Evolutionary conservation across 345 rosid genomes (phyloP).

Genomic region (Eucalyptus virginea): DNA sequence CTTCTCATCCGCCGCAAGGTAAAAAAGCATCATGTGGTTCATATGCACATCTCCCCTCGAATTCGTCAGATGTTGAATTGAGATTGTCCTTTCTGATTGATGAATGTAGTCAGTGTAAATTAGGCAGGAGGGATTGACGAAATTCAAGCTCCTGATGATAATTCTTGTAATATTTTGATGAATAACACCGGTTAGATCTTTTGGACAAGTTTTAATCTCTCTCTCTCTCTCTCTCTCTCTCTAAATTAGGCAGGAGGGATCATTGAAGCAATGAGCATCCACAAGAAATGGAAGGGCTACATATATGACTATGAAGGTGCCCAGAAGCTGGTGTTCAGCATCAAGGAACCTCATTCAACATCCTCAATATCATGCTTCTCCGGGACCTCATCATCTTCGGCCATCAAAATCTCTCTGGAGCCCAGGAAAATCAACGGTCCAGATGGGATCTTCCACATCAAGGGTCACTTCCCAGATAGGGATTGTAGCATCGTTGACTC

Average conservation of each 20-base stretch:
- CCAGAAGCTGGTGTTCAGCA: slow-evolving; percentile 48
- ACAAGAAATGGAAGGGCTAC: slow-evolving; percentile 73
- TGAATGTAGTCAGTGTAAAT: background rate
- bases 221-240: background rate
- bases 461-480: slow-evolving; percentile 60
- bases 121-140: too few relatives aligned
- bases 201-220: background rate
- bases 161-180: background rate
- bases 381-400: background rate
- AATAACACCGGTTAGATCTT: background rate
- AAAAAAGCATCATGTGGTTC: background rate
- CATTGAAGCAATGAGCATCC: slow-evolving; percentile 52
- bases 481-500: slow-evolving; percentile 45
- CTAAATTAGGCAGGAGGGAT: slow-evolving; percentile 37
- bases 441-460: slow-evolving; percentile 36
- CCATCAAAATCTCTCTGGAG: slow-evolving; percentile 29
- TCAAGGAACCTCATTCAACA: slow-evolving; percentile 37
- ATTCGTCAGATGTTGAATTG: background rate
- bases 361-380: slow-evolving; percentile 16
- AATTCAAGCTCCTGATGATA: background rate
- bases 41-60: background rate
- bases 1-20: slow-evolving; percentile 79
- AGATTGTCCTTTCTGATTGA: background rate
- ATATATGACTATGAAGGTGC: slow-evolving; percentile 45
- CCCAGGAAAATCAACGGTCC: slow-evolving; percentile 1